phyloP scores from a whole-genome alignment of 441 rosid species.

The Gossypium davidsonii region DNA sequence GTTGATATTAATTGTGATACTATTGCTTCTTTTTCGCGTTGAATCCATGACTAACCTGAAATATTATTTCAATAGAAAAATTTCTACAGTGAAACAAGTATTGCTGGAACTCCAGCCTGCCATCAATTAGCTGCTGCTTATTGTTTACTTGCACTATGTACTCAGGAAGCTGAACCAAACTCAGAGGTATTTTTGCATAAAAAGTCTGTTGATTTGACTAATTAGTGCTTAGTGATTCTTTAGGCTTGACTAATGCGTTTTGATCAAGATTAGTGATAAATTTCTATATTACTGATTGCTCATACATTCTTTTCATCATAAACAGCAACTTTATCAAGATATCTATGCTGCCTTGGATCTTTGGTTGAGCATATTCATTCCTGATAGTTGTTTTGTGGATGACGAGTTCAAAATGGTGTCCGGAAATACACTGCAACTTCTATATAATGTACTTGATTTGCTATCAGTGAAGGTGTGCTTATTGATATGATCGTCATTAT shows the following conservation, averaged over 20 bases:
- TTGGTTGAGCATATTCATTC: slow-evolving; percentile 43
- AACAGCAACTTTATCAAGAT: slow-evolving; percentile 59
- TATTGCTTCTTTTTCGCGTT: slow-evolving; percentile 18
- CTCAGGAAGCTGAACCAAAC: slow-evolving; percentile 67
- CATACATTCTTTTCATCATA: slow-evolving; percentile 14
- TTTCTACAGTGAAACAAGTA: slow-evolving; percentile 19
- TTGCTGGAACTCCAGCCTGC: slow-evolving; percentile 23
- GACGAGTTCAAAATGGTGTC: slow-evolving; percentile 30
- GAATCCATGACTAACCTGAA: slow-evolving; percentile 19
- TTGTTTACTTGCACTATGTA: slow-evolving; percentile 68
- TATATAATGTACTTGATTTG: slow-evolving; percentile 62
- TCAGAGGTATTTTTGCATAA: slow-evolving; percentile 57
- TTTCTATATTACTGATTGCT: slow-evolving; percentile 16
- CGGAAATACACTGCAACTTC: slow-evolving; percentile 40
- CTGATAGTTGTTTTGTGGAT: slow-evolving; percentile 28
- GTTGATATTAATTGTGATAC: slow-evolving; percentile 12
- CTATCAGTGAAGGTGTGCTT: slow-evolving; percentile 62
- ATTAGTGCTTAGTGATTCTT: neutral
- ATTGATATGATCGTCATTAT: slow-evolving; percentile 9
- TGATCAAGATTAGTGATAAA: slow-evolving; percentile 7
- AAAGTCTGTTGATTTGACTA: slow-evolving; percentile 22
- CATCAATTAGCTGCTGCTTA: slow-evolving; percentile 64
- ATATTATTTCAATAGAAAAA: slow-evolving; percentile 33
- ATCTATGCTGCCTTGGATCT: slow-evolving; percentile 49
- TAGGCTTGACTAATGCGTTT: slow-evolving; percentile 1